Conservation (phyloP, 345 rosid species). For the Rubroshorea leprosula region DNA sequence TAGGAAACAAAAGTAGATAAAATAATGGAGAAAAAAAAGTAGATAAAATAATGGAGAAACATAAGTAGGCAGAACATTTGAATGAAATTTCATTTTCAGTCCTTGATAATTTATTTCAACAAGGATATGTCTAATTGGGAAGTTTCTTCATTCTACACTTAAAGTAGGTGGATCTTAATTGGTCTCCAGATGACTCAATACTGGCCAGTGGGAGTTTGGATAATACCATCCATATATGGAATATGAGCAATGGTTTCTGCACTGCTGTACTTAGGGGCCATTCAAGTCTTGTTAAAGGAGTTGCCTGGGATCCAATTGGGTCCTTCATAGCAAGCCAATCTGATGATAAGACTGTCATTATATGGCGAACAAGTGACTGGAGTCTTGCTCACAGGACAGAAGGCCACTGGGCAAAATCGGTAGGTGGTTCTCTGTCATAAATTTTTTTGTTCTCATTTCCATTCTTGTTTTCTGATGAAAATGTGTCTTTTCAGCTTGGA, state of each 20-base stretch:
- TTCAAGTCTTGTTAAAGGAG: slow-evolving; percentile 95
- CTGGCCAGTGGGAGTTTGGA: slow-evolving; percentile 98
- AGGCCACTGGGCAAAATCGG: slow-evolving; percentile 99
- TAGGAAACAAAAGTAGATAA: neutral
- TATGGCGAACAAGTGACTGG: slow-evolving; percentile 99
- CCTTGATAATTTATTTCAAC: slow-evolving; percentile 1
- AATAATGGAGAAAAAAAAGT: neutral
- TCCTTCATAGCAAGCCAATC: slow-evolving; percentile 98
- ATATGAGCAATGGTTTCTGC: slow-evolving; percentile 89
- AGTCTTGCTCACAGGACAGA: slow-evolving; percentile 90
- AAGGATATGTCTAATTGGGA: slow-evolving; percentile 33
- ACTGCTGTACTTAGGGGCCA: slow-evolving; percentile 97
- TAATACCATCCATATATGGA: slow-evolving; percentile 93
- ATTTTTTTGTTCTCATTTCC: slow-evolving; percentile 10
- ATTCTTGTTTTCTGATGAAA: slow-evolving; percentile 22
- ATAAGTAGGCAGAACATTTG: neutral
- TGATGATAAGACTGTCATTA: slow-evolving; percentile 96
- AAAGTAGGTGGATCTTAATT: slow-evolving; percentile 99
- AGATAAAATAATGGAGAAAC: neutral
- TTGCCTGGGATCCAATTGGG: slow-evolving; percentile 98
- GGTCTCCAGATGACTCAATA: slow-evolving; percentile 98
- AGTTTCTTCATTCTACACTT: slow-evolving; percentile 39
- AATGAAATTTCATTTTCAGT: neutral
- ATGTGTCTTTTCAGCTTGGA: slow-evolving; percentile 59
- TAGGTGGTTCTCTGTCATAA: slow-evolving; percentile 25